Percentiles rank a stretch among this genome's conserved stretches.
phyloP scores from a whole-genome alignment of 2,329 filamentous ascomycete genomes.

The Nannizziopsis arthrosporioides region DNA sequence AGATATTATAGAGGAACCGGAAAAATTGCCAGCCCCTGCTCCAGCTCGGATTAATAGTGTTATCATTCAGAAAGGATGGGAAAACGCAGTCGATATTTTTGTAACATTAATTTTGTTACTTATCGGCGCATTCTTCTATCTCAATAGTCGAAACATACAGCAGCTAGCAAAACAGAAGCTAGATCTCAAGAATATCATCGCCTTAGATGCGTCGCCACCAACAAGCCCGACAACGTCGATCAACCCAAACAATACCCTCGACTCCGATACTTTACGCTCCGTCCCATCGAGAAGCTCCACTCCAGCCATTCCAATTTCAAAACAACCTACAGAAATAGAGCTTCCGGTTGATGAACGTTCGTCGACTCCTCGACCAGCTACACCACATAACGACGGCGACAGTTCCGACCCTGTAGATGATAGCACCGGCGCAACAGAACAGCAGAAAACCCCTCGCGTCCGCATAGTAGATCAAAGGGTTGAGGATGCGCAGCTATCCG shows the following conservation, averaged over 20 bases:
- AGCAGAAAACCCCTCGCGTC: constrained; percentile 23
- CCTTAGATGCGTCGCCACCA: constrained; percentile 17
- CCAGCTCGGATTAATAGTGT: constrained; percentile 30
- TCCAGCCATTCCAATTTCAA: background rate
- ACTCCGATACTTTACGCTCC: background rate
- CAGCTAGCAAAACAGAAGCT: constrained; percentile 35
- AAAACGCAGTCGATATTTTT: constrained; percentile 36
- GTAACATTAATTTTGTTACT: constrained; percentile 32
- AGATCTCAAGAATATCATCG: constrained; percentile 36
- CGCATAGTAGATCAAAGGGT: constrained; percentile 32
- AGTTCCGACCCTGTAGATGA: background rate
- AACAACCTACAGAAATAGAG: background rate
- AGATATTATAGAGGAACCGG: constrained; percentile 26
- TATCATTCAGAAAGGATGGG: constrained; percentile 37
- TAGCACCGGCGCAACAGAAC: constrained; percentile 14
- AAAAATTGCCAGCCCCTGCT: constrained; percentile 29
- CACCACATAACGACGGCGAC: background rate
- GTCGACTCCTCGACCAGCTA: background rate
- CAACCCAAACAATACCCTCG: background rate
- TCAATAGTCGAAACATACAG: constrained; percentile 33
- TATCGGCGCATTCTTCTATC: constrained; percentile 33
- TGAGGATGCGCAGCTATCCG: constrained; percentile 25
- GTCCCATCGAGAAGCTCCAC: background rate
- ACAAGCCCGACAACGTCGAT: constrained; percentile 7
- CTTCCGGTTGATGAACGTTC: background rate